Percentiles rank a stretch among this genome's conserved stretches.
Evolutionary conservation across 2,329 filamentous ascomycete genomes (phyloP).

Genomic region (Penicillium sp.): DNA sequence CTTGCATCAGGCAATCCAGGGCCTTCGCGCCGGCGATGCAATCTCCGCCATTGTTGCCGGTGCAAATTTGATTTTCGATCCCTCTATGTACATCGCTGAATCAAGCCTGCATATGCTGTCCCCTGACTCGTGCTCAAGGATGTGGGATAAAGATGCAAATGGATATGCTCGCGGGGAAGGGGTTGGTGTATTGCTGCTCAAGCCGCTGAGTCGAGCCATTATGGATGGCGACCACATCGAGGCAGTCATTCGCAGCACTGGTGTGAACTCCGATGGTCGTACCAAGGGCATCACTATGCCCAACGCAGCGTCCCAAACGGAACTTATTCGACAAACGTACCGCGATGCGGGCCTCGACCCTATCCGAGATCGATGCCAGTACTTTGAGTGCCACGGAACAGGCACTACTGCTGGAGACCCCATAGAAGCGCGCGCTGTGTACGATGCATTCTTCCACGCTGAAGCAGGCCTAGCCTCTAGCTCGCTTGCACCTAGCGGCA

Average conservation of each 20-base stretch:
- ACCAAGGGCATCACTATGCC: slow-evolving; percentile 1
- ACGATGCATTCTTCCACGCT: too few species aligned
- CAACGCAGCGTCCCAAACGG: not conserved
- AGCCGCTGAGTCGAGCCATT: not conserved
- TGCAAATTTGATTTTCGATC: too few species aligned
- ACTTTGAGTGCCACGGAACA: too few species aligned
- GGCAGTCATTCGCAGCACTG: not conserved
- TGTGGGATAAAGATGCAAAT: not conserved
- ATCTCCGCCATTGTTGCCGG: too few species aligned
- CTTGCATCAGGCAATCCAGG: too few species aligned
- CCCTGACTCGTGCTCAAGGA: not conserved
- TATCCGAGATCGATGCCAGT: too few species aligned
- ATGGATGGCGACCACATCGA: slow-evolving; percentile 1
- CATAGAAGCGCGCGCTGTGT: too few species aligned
- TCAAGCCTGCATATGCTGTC: not conserved
- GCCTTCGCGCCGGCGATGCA: too few species aligned
- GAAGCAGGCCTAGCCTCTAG: too few species aligned
- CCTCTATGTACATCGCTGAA: not conserved
- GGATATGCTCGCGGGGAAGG: slow-evolving; percentile 7
- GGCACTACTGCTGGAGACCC: too few species aligned
- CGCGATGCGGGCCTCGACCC: not conserved
- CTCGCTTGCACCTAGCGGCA: too few species aligned
- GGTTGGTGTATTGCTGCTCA: not conserved
- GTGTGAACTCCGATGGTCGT: not conserved
- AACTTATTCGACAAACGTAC: not conserved